These are phyloP conservation scores for Calamus simplicifolius DNA, from an alignment of 176 grass and related monocot genomes.

Conservation along the genomic window DNA sequence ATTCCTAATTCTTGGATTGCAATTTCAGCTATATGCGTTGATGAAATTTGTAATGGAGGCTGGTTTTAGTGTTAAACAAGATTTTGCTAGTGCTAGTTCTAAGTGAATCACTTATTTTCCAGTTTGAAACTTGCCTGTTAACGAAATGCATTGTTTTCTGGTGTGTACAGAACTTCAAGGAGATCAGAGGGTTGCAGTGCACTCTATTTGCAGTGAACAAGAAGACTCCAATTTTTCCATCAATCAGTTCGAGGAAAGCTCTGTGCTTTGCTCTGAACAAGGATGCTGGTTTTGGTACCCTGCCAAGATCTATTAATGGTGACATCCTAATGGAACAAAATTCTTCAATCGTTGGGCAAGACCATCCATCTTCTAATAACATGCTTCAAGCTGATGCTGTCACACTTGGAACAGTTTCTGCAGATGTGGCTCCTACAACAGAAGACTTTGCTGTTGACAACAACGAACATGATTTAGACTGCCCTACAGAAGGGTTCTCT, in stretches of 20 bases:
- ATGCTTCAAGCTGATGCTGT: constrained; percentile 39
- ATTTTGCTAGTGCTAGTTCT: no score
- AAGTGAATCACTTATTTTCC: no score
- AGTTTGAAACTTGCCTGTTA: no score
- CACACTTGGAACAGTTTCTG: constrained; percentile 40
- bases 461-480: constrained; percentile 69
- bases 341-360: constrained; percentile 25
- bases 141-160: background rate
- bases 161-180: constrained; percentile 19
- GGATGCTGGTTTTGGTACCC: constrained; percentile 12
- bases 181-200: constrained; percentile 4
- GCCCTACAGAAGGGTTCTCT: constrained; percentile 69
- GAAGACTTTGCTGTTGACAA: constrained; percentile 47
- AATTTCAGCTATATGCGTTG: no score
- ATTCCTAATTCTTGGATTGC: no score
- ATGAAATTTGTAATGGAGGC: no score
- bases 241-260: constrained; percentile 16
- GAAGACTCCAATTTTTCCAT: constrained; percentile 1
- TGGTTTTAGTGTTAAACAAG: no score
- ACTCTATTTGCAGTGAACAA: constrained; percentile 1
- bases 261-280: constrained; percentile 10
- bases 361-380: constrained; percentile 7
- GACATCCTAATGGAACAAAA: constrained; percentile 4
- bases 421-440: constrained; percentile 48
- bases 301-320: constrained; percentile 25